Conservation (phyloP, 768 basidiomycete species). For the Leccinum longicurvipes region DNA sequence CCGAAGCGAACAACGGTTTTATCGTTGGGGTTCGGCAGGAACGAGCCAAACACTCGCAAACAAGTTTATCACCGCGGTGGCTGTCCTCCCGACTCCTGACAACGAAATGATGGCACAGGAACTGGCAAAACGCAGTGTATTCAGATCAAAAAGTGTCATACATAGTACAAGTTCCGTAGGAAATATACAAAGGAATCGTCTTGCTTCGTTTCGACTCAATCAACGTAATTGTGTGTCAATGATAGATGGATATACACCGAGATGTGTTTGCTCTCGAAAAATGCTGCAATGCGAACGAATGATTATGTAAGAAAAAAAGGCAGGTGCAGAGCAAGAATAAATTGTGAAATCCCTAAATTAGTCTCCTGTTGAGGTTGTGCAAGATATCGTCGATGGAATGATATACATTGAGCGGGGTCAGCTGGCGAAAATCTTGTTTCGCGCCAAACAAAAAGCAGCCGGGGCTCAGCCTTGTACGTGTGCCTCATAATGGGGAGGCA, state of each 20-base stretch:
- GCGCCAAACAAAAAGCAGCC: neutral
- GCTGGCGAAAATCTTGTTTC: conserved; percentile 10
- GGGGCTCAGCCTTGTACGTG: neutral
- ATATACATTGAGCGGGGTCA: conserved; percentile 17
- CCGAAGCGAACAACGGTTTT: neutral
- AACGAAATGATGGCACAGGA: too few species aligned
- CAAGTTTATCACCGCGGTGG: neutral
- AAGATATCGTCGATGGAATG: conserved; percentile 17
- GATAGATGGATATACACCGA: conserved; percentile 20
- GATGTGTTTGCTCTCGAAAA: conserved; percentile 12
- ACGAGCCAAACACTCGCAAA: conserved; percentile 24
- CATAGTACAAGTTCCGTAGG: conserved; percentile 22
- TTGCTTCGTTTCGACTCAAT: neutral
- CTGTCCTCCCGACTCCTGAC: neutral
- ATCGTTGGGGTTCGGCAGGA: conserved; percentile 32
- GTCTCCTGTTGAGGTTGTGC: conserved; percentile 10
- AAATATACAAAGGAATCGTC: conserved; percentile 13
- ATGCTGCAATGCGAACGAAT: conserved; percentile 11
- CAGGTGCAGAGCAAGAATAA: neutral
- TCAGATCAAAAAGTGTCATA: too few species aligned
- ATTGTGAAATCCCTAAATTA: conserved; percentile 20
- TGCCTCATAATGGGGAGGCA: conserved; percentile 5
- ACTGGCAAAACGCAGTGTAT: neutral
- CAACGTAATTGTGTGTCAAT: conserved; percentile 6
- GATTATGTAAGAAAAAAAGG: conserved; percentile 5